Conservation (phyloP, 2,329 filamentous ascomycete species). For the Westerdykella sp. region DNA sequence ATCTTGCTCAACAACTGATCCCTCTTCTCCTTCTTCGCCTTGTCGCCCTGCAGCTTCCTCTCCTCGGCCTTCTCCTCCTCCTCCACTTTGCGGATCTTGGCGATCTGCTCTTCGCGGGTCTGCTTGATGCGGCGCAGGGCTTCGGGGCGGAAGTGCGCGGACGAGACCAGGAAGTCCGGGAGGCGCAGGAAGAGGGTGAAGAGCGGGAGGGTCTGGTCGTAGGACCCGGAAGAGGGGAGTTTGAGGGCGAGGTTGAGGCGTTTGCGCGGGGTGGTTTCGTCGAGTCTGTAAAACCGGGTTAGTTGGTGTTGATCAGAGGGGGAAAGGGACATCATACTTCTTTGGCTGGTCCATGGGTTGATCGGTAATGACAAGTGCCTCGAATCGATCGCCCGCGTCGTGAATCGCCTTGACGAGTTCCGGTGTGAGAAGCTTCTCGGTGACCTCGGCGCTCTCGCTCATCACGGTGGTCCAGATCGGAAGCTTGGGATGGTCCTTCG, state of each 20-base stretch:
- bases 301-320: background rate
- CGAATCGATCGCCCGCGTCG: constrained; percentile 65
- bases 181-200: constrained; percentile 78
- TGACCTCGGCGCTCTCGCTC: constrained; percentile 95
- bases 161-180: constrained; percentile 70
- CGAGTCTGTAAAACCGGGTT: constrained; percentile 51
- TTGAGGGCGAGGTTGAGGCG: constrained; percentile 72
- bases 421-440: constrained; percentile 76
- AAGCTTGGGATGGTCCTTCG: constrained; percentile 87
- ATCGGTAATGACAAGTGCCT: constrained; percentile 84
- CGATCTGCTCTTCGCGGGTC: constrained; percentile 73
- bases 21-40: constrained; percentile 73
- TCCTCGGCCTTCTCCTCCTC: constrained; percentile 66
- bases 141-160: constrained; percentile 79
- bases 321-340: constrained; percentile 54
- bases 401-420: constrained; percentile 77
- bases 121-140: constrained; percentile 76
- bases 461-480: constrained; percentile 88
- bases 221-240: constrained; percentile 52
- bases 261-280: constrained; percentile 80
- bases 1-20: constrained; percentile 64
- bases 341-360: constrained; percentile 81
- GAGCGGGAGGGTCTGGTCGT: constrained; percentile 60
- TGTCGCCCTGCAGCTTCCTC: constrained; percentile 48
- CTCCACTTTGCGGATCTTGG: constrained; percentile 69